phyloP scores from a whole-genome alignment of 306 rosid genomes.

The Dalbergia oliveri region DNA sequence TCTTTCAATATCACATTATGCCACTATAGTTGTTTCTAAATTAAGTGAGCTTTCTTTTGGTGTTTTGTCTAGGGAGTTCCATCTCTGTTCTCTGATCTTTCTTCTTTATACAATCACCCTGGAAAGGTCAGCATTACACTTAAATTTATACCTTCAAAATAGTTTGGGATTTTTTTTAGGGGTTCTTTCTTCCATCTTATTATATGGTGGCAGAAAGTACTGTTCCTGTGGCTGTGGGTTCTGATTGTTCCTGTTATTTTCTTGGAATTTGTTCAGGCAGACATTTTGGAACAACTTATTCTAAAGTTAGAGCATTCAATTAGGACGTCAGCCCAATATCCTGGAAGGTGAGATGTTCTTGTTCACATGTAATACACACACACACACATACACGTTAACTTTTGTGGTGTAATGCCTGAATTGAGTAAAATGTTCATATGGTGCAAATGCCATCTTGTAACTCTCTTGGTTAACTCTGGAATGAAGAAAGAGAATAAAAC shows the following conservation, averaged over 20 bases:
- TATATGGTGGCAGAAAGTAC: constrained; percentile 17
- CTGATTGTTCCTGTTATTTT: constrained; percentile 30
- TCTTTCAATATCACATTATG: constrained; percentile 19
- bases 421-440: constrained; percentile 5
- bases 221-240: constrained; percentile 16
- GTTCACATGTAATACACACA: background rate
- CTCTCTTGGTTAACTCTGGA: constrained; percentile 29
- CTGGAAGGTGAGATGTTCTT: constrained; percentile 71
- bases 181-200: constrained; percentile 7
- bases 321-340: constrained; percentile 66
- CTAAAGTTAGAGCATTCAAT: constrained; percentile 83
- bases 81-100: constrained; percentile 92
- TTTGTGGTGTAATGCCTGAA: constrained; percentile 22
- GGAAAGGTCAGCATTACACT: constrained; percentile 75
- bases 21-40: constrained; percentile 35
- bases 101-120: constrained; percentile 90
- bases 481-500: constrained; percentile 2
- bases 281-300: constrained; percentile 89
- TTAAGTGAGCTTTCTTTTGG: constrained; percentile 43
- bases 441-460: constrained; percentile 15
- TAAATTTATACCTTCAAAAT: constrained; percentile 22
- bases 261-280: constrained; percentile 69
- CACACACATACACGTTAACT: background rate
- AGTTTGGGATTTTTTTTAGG: constrained; percentile 9
- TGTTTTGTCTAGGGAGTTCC: constrained; percentile 89